These are phyloP conservation scores for Pulveroboletus frians DNA, from an alignment of 768 basidiomycete genomes.

Conservation along the genomic window DNA sequence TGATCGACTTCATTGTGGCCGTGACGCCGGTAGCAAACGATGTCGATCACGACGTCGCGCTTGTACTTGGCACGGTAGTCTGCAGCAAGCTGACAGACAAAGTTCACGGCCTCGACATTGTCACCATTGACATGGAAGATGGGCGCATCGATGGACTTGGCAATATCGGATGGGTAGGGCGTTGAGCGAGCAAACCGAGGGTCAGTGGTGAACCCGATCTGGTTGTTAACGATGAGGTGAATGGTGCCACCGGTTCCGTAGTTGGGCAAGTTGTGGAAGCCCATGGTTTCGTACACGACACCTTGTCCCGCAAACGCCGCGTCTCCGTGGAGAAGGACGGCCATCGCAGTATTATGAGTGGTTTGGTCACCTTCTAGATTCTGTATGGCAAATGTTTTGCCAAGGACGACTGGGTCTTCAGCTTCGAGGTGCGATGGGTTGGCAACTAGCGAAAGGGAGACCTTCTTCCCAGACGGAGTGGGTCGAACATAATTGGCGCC, in stretches of 20 bases:
- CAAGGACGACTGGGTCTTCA: slow-evolving; percentile 96
- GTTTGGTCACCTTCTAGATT: slow-evolving; percentile 87
- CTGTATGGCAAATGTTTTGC: slow-evolving; percentile 96
- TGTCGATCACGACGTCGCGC: slow-evolving; percentile 97
- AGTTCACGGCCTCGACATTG: slow-evolving; percentile 97
- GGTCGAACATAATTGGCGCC: slow-evolving; percentile 99
- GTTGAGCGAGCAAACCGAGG: slow-evolving; percentile 97
- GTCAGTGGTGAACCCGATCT: slow-evolving; percentile 98
- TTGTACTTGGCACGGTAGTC: slow-evolving; percentile 98
- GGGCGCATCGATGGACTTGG: slow-evolving; percentile 95
- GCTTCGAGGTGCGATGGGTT: slow-evolving; percentile 99
- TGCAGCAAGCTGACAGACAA: slow-evolving; percentile 95
- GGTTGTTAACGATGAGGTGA: slow-evolving; percentile 98
- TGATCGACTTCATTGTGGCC: slow-evolving; percentile 99
- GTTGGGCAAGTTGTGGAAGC: slow-evolving; percentile 89
- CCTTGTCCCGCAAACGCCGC: slow-evolving; percentile 99
- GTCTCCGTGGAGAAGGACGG: slow-evolving; percentile 93
- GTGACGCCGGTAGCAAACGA: slow-evolving; percentile 97
- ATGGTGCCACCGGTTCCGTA: slow-evolving; percentile 98
- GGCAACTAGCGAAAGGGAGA: slow-evolving; percentile 93
- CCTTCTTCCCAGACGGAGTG: slow-evolving; percentile 97
- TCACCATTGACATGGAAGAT: slow-evolving; percentile 99
- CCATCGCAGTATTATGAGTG: slow-evolving; percentile 83
- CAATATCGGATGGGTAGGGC: slow-evolving; percentile 96
- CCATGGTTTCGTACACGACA: slow-evolving; percentile 98